These are phyloP conservation scores for Auriscalpium orientale DNA, from an alignment of 768 basidiomycete species.

Conservation along the genomic window DNA sequence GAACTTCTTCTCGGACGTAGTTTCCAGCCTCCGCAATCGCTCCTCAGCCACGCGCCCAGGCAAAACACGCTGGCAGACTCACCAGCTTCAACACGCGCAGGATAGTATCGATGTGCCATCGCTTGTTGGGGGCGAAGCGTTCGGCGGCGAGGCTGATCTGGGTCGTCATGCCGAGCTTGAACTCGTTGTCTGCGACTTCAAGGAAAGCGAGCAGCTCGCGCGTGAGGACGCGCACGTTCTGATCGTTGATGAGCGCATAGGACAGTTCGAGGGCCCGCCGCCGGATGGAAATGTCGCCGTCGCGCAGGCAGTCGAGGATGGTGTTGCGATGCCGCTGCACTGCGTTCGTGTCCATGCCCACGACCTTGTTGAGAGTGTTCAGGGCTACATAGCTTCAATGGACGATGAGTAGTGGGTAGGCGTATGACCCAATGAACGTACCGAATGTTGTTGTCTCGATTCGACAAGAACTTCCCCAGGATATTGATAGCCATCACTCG, in stretches of 20 bases:
- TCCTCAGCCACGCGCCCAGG: background rate
- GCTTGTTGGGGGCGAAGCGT: conserved; percentile 92
- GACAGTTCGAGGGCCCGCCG: conserved; percentile 94
- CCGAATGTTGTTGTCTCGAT: conserved; percentile 98
- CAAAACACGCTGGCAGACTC: conserved; percentile 20
- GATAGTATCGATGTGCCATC: conserved; percentile 99
- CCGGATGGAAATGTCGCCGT: conserved; percentile 97
- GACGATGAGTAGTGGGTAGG: background rate
- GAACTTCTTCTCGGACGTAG: conserved; percentile 92
- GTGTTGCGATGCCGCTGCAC: conserved; percentile 97
- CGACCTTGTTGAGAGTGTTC: conserved; percentile 97
- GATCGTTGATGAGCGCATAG: conserved; percentile 93
- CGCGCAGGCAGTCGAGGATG: conserved; percentile 98
- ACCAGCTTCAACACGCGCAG: conserved; percentile 88
- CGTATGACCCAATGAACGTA: conserved; percentile 29
- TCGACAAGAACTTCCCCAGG: conserved; percentile 94
- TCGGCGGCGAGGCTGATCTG: conserved; percentile 96
- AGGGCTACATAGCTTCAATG: conserved; percentile 83
- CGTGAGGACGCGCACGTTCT: conserved; percentile 86
- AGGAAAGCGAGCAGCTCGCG: conserved; percentile 93
- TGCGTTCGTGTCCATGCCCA: conserved; percentile 94
- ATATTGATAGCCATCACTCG: conserved; percentile 99
- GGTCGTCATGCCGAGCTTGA: conserved; percentile 96
- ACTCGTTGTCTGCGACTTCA: conserved; percentile 97
- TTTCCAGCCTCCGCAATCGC: conserved; percentile 73